phyloP scores from a whole-genome alignment of 306 rosid genomes.

The Carpinus viminea region DNA sequence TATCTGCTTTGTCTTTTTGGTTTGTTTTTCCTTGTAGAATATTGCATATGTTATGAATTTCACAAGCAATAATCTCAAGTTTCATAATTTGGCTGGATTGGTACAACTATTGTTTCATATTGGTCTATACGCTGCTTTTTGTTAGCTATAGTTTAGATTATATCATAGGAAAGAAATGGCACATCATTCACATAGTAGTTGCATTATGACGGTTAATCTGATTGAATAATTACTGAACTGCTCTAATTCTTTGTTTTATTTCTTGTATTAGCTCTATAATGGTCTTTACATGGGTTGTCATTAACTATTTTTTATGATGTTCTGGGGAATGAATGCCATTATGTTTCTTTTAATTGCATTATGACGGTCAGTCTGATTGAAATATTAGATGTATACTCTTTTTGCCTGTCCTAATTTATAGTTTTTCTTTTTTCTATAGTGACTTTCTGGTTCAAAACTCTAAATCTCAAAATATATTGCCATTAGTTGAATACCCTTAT shows the following conservation, averaged over 20 bases:
- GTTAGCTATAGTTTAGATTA: conserved; percentile 8
- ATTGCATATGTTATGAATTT: neutral
- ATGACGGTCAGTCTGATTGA: conserved; percentile 11
- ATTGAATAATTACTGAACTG: neutral
- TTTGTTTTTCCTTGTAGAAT: conserved; percentile 14
- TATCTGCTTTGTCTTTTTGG: neutral
- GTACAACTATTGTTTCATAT: conserved; percentile 7
- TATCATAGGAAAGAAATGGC: neutral
- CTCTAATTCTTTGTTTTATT: neutral
- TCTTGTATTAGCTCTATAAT: neutral
- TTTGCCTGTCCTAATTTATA: neutral
- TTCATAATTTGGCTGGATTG: conserved; percentile 12
- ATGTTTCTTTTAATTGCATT: conserved; percentile 9
- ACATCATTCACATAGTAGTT: conserved; percentile 13
- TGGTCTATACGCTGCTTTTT: conserved; percentile 15
- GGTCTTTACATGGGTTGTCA: conserved; percentile 11
- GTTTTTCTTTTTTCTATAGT: neutral
- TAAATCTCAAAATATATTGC: conserved; percentile 3
- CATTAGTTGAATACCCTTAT: conserved; percentile 11
- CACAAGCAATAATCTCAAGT: conserved; percentile 9
- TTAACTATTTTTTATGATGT: conserved; percentile 17
- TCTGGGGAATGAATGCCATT: neutral
- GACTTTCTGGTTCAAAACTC: neutral
- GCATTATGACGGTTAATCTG: conserved; percentile 5
- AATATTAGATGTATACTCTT: conserved; percentile 12